phyloP scores from a whole-genome alignment of 768 basidiomycete species.

The Chalciporus pseudorubinellus region DNA sequence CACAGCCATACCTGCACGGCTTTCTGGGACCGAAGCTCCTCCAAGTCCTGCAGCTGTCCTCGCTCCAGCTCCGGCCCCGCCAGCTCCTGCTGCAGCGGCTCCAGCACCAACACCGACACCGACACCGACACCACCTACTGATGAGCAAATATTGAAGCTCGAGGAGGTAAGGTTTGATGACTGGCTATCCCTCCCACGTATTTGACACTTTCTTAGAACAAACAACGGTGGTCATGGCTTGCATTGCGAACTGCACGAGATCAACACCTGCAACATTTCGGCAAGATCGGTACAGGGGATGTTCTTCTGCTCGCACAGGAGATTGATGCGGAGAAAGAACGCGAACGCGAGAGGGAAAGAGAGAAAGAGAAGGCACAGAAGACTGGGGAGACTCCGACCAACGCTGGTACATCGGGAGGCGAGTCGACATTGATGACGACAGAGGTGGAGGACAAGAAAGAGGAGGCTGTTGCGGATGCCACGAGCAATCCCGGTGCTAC shows the following conservation, averaged over 20 bases:
- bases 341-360: constrained; percentile 38
- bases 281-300: constrained; percentile 80
- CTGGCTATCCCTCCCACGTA: background rate
- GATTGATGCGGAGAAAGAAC: constrained; percentile 37
- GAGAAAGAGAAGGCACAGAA: constrained; percentile 31
- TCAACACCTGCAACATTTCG: constrained; percentile 70
- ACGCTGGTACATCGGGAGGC: constrained; percentile 22
- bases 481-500: constrained; percentile 15
- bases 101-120: constrained; percentile 19
- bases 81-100: constrained; percentile 14
- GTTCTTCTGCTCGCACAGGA: constrained; percentile 45
- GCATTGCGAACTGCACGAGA: constrained; percentile 76
- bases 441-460: constrained; percentile 24
- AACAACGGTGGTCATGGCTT: constrained; percentile 77
- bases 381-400: constrained; percentile 20
- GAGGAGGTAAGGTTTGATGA: constrained; percentile 51
- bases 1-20: constrained; percentile 32
- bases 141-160: constrained; percentile 52
- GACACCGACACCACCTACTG: constrained; percentile 31
- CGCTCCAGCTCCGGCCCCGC: constrained; percentile 11
- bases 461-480: constrained; percentile 21
- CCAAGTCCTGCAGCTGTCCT: constrained; percentile 15
- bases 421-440: constrained; percentile 32
- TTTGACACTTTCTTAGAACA: constrained; percentile 51
- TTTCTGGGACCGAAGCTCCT: constrained; percentile 33